Evolutionary conservation across 108 stramenopile species (phyloP).

Genomic region (Nitzschia palea): DNA sequence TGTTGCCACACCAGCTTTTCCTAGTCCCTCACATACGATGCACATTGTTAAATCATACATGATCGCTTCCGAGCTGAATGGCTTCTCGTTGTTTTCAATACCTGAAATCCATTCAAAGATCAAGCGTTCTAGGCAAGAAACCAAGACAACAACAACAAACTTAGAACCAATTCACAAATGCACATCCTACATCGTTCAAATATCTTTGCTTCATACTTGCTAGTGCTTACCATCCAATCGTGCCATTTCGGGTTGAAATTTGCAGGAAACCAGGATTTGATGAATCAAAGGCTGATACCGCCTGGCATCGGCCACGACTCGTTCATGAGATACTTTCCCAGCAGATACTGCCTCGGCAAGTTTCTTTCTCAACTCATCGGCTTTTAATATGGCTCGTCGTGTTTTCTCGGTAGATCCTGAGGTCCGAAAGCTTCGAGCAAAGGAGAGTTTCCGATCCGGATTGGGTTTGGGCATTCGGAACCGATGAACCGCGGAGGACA

Average conservation of each 20-base stretch:
- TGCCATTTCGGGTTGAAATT: slow-evolving; percentile 81
- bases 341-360: slow-evolving; percentile 40
- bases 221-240: slow-evolving; percentile 56
- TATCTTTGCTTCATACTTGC: slow-evolving; percentile 9
- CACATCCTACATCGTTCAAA: background rate
- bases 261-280: slow-evolving; percentile 80
- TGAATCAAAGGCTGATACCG: slow-evolving; percentile 66
- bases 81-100: slow-evolving; percentile 52
- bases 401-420: slow-evolving; percentile 45
- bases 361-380: slow-evolving; percentile 42
- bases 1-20: slow-evolving; percentile 72
- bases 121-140: slow-evolving; percentile 41
- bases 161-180: background rate
- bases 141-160: background rate
- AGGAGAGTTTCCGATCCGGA: slow-evolving; percentile 53
- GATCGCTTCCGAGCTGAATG: slow-evolving; percentile 79
- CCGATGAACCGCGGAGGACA: slow-evolving; percentile 81
- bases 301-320: slow-evolving; percentile 46
- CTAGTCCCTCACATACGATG: slow-evolving; percentile 67
- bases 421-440: slow-evolving; percentile 64
- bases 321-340: slow-evolving; percentile 41
- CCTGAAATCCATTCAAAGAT: slow-evolving; percentile 81
- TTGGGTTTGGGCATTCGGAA: slow-evolving; percentile 54
- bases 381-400: slow-evolving; percentile 38
- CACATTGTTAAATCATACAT: slow-evolving; percentile 88